Evolutionary conservation across 768 basidiomycete species (phyloP), one percentile per base, ranked within the genome.

Genomic region (Xanthoconium stramineum): DNA sequence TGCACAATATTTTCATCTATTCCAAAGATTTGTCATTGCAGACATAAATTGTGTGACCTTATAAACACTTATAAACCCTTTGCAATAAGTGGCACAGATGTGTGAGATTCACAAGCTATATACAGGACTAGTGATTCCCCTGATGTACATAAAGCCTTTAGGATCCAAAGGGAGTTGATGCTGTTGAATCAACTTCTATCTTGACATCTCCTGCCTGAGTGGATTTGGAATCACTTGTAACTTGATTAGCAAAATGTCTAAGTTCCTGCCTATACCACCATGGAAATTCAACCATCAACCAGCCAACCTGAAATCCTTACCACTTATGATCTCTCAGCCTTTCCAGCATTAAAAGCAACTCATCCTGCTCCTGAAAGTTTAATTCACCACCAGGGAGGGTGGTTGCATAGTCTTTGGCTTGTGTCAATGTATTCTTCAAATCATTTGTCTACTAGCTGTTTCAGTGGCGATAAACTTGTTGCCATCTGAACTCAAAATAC

Each of bases 131-230:
- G n/a, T n/a, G n/a, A n/a, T n/a, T n/a, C n/a, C n/a, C n/a, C n/a
- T n/a, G n/a, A n/a, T n/a, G n/a, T 35, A 35, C 12, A 35, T 38
- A 38, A 38, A 35, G 24, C 24, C 19, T 44, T 50, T 71, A 75
- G 19, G 75, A 70, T 53, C 43, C 57, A 78, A 66, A 74, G 12
- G 88, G 88, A 5, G 88, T 89, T 5, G 88, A 89, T 29, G 88
- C 88, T 55, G 83, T 84, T 14, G 88, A 90, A 65, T 90, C 88
- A 38, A 89, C 70, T 61, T 89, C 88, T 80, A 88, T 86, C 58
- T 75, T 78, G 6, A 63, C 44, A 24, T 76, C 72, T 13, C 58
- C 60, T 3, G 58, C 56, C 6, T 66, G 66, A n/a, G 63, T 44
- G 14, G 63, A 36, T 5, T 68, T 60, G 9, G 72, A 69, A 32